Percentiles rank a stretch among this genome's conserved stretches.
phyloP scores from a whole-genome alignment of 2,329 filamentous ascomycete species.

The Penicillium nordicum region DNA sequence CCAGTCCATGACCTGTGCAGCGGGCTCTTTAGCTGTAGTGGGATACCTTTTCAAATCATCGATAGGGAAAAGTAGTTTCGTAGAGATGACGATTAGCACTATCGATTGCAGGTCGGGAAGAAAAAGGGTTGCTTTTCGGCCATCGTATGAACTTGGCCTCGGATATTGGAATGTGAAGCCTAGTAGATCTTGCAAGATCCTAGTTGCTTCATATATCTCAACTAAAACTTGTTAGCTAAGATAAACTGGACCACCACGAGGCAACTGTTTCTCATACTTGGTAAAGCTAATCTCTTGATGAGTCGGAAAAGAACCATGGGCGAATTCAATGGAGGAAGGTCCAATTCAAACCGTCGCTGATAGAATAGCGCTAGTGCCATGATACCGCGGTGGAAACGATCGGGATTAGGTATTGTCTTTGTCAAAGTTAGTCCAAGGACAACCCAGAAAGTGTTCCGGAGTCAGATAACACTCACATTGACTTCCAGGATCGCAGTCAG shows the following conservation, averaged over 20 bases:
- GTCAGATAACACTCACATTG: constrained; percentile 26
- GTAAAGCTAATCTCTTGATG: constrained; percentile 68
- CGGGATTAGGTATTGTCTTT: constrained; percentile 44
- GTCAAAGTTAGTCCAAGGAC: background rate
- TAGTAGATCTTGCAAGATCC: constrained; percentile 54
- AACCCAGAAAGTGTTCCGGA: background rate
- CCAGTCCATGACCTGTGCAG: constrained; percentile 68
- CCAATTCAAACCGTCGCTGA: constrained; percentile 64
- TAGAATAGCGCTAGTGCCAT: constrained; percentile 63
- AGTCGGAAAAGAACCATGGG: constrained; percentile 66
- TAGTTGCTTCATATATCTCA: constrained; percentile 51
- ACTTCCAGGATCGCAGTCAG: constrained; percentile 42
- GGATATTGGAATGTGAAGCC: constrained; percentile 58
- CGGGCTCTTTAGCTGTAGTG: constrained; percentile 52
- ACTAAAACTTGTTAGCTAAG: constrained; percentile 23
- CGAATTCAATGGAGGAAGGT: constrained; percentile 69
- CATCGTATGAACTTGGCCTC: constrained; percentile 33
- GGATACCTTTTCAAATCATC: constrained; percentile 55
- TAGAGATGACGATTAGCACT: constrained; percentile 67
- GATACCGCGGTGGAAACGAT: constrained; percentile 63
- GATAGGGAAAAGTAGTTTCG: constrained; percentile 77
- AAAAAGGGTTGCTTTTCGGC: constrained; percentile 43
- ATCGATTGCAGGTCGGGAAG: constrained; percentile 74
- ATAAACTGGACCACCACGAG: background rate
- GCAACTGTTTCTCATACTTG: constrained; percentile 52